phyloP scores from a whole-genome alignment of 169 alveolate species.

The Plasmodium ovale region DNA sequence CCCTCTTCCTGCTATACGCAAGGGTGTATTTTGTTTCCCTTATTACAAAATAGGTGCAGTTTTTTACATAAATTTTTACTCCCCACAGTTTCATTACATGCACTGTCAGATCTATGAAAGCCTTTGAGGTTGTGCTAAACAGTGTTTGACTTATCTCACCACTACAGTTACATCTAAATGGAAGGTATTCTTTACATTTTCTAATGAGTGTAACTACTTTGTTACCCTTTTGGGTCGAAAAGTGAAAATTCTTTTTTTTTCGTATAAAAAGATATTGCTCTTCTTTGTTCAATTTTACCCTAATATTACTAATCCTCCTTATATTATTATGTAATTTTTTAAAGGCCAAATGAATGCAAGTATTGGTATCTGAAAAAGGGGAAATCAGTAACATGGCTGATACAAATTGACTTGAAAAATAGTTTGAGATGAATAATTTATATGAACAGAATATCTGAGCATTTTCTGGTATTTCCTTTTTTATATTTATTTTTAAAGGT shows the following conservation, averaged over 20 bases:
- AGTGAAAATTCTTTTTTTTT: neutral
- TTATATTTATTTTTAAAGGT: constrained; percentile 18
- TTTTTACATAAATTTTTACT: constrained; percentile 4
- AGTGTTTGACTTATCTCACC: neutral
- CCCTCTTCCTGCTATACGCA: neutral
- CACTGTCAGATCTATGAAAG: constrained; percentile 49
- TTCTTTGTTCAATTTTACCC: neutral
- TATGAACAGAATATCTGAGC: neutral
- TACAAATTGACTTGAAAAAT: constrained; percentile 40
- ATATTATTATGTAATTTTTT: neutral
- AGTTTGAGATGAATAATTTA: neutral
- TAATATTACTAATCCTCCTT: neutral
- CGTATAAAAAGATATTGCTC: neutral
- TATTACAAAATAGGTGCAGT: neutral
- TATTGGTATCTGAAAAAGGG: constrained; percentile 9
- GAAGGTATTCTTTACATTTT: neutral
- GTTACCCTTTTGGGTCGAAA: neutral
- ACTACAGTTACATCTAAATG: neutral
- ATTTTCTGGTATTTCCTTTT: neutral
- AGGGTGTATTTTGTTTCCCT: neutral
- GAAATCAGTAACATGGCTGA: constrained; percentile 33
- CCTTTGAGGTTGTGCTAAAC: constrained; percentile 39
- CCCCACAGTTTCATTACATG: constrained; percentile 50
- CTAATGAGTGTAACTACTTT: neutral
- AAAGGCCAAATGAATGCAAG: constrained; percentile 8